Base-by-base conservation (phyloP, 2,329 filamentous ascomycete genomes). In the Fusarium avenaceum region DNA sequence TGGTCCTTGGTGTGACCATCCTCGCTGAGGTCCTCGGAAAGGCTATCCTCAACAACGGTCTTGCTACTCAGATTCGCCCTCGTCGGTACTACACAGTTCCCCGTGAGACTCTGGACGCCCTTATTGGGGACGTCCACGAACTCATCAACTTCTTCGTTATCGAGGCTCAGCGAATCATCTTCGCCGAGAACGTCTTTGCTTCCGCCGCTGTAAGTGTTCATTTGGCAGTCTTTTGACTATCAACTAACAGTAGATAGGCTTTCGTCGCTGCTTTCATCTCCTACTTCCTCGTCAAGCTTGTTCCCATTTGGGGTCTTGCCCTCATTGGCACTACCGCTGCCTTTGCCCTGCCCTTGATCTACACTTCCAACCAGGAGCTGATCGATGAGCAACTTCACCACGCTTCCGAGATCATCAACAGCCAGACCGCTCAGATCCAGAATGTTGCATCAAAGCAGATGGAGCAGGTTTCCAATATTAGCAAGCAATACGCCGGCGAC, bases 81-180 rank as follows among this genome's bases (percentile, higher is more conserved):
- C 86, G 84, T 76, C 85, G 86, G 77, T 92, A 92, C 81, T 90
- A 89, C 78, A 90, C 88, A 7, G 78, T 92, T 42, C 85, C 89
- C 11, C 85, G 86, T 69, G 86, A 89, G 71, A 88, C 87, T 8
- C 78, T 91, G 39, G 87, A 91, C 72, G 77, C 80, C 58, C 70
- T 89, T 67, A 85, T 90, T 71, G 87, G 87, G 57, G 89, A 91
- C 69, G 81, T 89, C 40, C 86, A 90, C 74, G 89, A 91, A 79
- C 84, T 92, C 62, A 78, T 89, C 80, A 92, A 92, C 84, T 92
- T 92, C 78, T 89, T 91, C 72, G 83, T 90, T 64, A 90, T 92
- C 58, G 90, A 92, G 81, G 82, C 84, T 50, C 90, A 92, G 82
- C 85, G 89, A 65, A 86, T 92, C 69, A 75, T 91, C 57, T 92